phyloP scores from a whole-genome alignment of 1,284 basidiomycete species.

The Austroboletus novae-zelandiae region DNA sequence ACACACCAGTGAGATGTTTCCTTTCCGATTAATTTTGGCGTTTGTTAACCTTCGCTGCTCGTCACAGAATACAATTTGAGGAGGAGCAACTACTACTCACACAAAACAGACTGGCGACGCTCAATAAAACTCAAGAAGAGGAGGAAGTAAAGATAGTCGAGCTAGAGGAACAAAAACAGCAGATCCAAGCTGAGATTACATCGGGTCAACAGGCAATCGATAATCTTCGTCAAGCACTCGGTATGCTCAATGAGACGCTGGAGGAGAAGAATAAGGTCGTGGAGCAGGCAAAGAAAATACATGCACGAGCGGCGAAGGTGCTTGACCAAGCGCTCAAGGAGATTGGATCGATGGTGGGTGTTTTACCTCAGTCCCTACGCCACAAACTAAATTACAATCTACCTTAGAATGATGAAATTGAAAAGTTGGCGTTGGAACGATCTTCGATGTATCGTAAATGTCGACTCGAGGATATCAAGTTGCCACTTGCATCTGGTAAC shows the following conservation, averaged over 20 bases:
- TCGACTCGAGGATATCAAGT: conserved; percentile 87
- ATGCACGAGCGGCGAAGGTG: conserved; percentile 66
- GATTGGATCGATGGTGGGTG: conserved; percentile 70
- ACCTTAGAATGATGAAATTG: conserved; percentile 87
- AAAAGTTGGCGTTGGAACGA: conserved; percentile 84
- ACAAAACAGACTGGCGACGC: conserved; percentile 59
- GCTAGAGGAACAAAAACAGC: conserved; percentile 57
- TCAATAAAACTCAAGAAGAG: conserved; percentile 52
- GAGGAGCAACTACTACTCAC: conserved; percentile 66
- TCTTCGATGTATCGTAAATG: conserved; percentile 89
- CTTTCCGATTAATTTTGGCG: neutral
- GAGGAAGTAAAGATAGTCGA: conserved; percentile 59
- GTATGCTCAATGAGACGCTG: conserved; percentile 57
- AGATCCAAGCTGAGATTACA: conserved; percentile 65
- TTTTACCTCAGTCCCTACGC: neutral
- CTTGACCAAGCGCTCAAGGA: conserved; percentile 91
- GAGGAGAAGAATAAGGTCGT: conserved; percentile 70
- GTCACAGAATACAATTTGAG: conserved; percentile 72
- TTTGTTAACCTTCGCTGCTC: conserved; percentile 4
- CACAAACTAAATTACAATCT: neutral
- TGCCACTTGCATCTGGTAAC: conserved; percentile 78
- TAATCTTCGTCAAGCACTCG: conserved; percentile 59
- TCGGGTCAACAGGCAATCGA: conserved; percentile 59
- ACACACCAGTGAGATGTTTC: conserved; percentile 77
- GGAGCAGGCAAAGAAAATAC: conserved; percentile 75